phyloP scores from a whole-genome alignment of 108 stramenopile genomes.

The Cyclotella distinguenda region DNA sequence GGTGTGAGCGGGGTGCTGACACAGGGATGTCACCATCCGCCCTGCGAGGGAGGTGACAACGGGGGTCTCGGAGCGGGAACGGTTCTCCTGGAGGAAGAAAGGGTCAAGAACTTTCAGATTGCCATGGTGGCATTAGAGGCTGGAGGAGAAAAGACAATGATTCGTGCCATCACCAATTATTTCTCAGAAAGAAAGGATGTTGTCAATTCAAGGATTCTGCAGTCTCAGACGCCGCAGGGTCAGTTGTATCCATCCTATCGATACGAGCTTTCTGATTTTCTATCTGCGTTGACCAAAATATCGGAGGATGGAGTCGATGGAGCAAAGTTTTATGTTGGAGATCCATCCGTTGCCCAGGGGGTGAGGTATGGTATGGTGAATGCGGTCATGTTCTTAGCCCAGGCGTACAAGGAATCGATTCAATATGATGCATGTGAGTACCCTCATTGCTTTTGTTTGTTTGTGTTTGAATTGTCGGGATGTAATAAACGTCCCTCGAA shows the following conservation, averaged over 20 bases:
- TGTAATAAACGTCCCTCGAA: background rate
- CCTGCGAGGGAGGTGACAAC: conserved; percentile 22
- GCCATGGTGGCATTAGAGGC: conserved; percentile 29
- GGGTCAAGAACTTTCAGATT: conserved; percentile 27
- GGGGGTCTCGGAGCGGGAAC: conserved; percentile 17
- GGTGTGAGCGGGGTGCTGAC: conserved; percentile 27
- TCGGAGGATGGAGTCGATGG: conserved; percentile 28
- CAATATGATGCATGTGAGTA: conserved; percentile 44
- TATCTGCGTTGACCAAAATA: conserved; percentile 28
- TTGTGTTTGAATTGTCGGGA: background rate
- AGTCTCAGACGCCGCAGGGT: conserved; percentile 38
- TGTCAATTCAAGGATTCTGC: conserved; percentile 24
- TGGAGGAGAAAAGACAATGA: conserved; percentile 33
- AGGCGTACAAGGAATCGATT: conserved; percentile 49
- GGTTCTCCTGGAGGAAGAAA: conserved; percentile 15
- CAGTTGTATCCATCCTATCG: conserved; percentile 42
- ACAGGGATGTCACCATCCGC: conserved; percentile 35
- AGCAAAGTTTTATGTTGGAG: conserved; percentile 37
- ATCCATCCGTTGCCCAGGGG: conserved; percentile 12
- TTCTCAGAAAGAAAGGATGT: conserved; percentile 13
- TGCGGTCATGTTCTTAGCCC: conserved; percentile 33
- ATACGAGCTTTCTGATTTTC: conserved; percentile 34
- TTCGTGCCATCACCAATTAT: conserved; percentile 25
- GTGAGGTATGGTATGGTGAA: conserved; percentile 41
- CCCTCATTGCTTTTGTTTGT: background rate